Evolutionary conservation across 2,329 filamentous ascomycete genomes (phyloP).

Genomic region (Gyromitra esculenta): DNA sequence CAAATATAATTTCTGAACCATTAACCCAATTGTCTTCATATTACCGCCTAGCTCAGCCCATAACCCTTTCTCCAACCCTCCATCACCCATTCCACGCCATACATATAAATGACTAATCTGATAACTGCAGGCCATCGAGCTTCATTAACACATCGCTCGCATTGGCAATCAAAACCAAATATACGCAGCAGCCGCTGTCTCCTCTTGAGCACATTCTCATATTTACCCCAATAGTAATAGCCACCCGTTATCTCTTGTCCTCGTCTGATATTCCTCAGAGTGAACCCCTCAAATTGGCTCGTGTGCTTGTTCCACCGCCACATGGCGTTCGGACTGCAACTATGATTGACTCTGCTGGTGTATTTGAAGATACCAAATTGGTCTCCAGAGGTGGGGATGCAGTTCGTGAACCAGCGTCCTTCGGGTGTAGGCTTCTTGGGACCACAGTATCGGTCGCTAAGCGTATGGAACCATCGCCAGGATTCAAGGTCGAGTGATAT

Average conservation of each 20-base stretch:
- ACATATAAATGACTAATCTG: neutral
- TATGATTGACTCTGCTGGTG: constrained; percentile 17
- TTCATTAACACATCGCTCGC: neutral
- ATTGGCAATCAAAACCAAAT: constrained; percentile 4
- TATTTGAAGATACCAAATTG: constrained; percentile 5
- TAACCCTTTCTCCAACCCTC: neutral
- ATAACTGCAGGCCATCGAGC: neutral
- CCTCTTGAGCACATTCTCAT: neutral
- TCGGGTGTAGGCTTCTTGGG: neutral
- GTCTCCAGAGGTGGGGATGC: neutral
- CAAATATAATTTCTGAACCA: neutral
- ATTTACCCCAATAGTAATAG: neutral
- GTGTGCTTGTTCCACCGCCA: neutral
- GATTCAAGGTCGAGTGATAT: constrained; percentile 8
- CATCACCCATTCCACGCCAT: neutral
- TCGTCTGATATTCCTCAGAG: neutral
- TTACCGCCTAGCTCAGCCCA: neutral
- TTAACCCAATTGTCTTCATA: neutral
- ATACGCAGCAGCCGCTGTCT: neutral
- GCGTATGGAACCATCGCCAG: constrained; percentile 7
- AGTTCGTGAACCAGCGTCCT: constrained; percentile 14
- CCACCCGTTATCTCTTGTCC: constrained; percentile 4
- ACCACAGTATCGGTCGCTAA: neutral
- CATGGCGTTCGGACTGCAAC: neutral
- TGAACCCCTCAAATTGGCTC: neutral